Evolutionary conservation across 306 rosid genomes (phyloP), one percentile per base, ranked within the genome.

Genomic region (Malus sieversii): DNA sequence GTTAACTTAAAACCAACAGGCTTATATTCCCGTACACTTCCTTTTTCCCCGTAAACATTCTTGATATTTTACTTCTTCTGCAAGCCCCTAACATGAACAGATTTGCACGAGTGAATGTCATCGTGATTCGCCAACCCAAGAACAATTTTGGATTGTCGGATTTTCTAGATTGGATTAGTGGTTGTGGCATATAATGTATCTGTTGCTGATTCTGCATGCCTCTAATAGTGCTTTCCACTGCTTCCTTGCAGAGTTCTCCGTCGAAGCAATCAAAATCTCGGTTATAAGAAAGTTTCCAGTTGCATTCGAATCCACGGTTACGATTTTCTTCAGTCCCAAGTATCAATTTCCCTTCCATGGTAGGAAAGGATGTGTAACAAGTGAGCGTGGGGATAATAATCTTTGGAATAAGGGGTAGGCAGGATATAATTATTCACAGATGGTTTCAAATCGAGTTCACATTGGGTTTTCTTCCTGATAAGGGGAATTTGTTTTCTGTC

Each of bases 171-270:
- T 33, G 40, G 58, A 23, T 19, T 13, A n/a, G 22, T 15, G 45
- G 14, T 8, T 64, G 18, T 63, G 19, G 44, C 13, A 30, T 16
- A 16, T 32, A 30, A 15, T 48, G 68, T 63, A 42, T 29, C 7
- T 61, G 9, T 20, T 40, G n/a, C 71, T 40, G 42, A 7, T 71
- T 14, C 55, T 48, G 55, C 55, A 15, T 48, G 55, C 40, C 2
- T 18, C 73, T 83, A 42, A 77, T 12, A 9, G 19, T 22, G 42
- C 10, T 32, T 80, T 68, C 53, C 42, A 48, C 65, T 65, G 40
- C 64, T 57, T 20, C 45, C n/a, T 72, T 86, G 87, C 84, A 86
- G 89, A 76, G 89, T 70, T 61, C 82, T 46, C 78, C 78, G 10
- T 66, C 15, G 60, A 78, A 75, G 52, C 83, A 83, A 75, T 66